Percentiles rank a stretch among this genome's conserved stretches.
These are phyloP conservation scores for Botrytis fragariae DNA, from an alignment of 2,329 filamentous ascomycete species.

Conservation along the genomic window DNA sequence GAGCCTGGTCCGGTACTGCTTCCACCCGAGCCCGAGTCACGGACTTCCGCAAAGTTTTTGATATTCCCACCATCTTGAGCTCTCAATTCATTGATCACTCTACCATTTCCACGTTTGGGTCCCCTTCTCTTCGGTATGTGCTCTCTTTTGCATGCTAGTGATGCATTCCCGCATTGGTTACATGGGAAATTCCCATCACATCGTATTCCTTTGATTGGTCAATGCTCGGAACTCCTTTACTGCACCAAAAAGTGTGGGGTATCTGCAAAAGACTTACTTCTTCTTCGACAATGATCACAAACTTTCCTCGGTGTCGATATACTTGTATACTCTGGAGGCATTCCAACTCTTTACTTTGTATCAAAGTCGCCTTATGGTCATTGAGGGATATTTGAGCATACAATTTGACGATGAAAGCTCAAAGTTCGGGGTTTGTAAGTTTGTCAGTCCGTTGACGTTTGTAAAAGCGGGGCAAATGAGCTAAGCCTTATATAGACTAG, in stretches of 20 bases:
- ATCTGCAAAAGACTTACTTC: constrained; percentile 39
- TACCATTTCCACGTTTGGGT: constrained; percentile 60
- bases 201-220: constrained; percentile 42
- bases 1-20: constrained; percentile 29
- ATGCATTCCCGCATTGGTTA: constrained; percentile 58
- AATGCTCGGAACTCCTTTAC: constrained; percentile 2
- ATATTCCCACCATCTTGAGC: constrained; percentile 46
- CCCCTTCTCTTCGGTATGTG: constrained; percentile 63
- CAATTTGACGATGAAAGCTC: constrained; percentile 26
- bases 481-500: constrained; percentile 9
- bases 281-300: constrained; percentile 47
- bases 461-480: not conserved
- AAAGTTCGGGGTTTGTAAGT: not conserved
- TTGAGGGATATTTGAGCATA: constrained; percentile 29
- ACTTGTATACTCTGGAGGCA: constrained; percentile 32
- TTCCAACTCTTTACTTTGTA: constrained; percentile 25
- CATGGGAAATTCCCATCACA: constrained; percentile 52
- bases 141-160: constrained; percentile 62
- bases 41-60: constrained; percentile 37
- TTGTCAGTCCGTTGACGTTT: not conserved
- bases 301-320: constrained; percentile 40
- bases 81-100: constrained; percentile 61
- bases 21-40: constrained; percentile 25
- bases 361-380: constrained; percentile 10
- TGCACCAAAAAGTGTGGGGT: not conserved